Conservation (phyloP, 257 asterid species). For the Verbena officinalis region DNA sequence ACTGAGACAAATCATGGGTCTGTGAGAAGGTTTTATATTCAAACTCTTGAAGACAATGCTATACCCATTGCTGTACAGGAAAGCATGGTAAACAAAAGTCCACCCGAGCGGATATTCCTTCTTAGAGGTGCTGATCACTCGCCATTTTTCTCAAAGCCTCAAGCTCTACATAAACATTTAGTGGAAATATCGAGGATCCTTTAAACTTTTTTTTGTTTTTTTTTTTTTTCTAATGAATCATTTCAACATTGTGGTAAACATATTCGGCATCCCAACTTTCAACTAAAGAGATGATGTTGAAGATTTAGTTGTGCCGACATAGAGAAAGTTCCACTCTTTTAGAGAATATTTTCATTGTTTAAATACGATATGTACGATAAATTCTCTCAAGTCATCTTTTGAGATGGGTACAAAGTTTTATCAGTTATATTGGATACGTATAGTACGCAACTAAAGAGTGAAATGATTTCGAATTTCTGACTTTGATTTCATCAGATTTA, state of each 20-base stretch:
- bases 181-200: slow-evolving; percentile 77
- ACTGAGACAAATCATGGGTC: slow-evolving; percentile 78
- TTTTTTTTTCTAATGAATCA: neutral
- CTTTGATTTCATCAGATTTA: too few species aligned
- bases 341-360: neutral
- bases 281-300: slow-evolving; percentile 34
- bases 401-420: too few species aligned
- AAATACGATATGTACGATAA: too few species aligned
- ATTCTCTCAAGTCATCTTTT: too few species aligned
- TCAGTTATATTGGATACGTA: too few species aligned
- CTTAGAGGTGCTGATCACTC: slow-evolving; percentile 96
- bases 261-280: slow-evolving; percentile 31
- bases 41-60: slow-evolving; percentile 87
- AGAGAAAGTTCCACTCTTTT: slow-evolving; percentile 9
- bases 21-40: slow-evolving; percentile 77
- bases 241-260: slow-evolving; percentile 18
- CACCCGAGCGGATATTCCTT: slow-evolving; percentile 73
- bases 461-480: too few species aligned
- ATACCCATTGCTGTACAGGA: slow-evolving; percentile 76
- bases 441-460: too few species aligned
- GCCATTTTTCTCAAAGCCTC: slow-evolving; percentile 97
- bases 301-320: slow-evolving; percentile 18
- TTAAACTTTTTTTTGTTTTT: slow-evolving; percentile 33
- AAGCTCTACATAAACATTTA: slow-evolving; percentile 77
- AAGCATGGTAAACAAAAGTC: slow-evolving; percentile 59